These are phyloP conservation scores for Sinapis alba DNA, from an alignment of 441 rosid genomes.

Conservation along the genomic window DNA sequence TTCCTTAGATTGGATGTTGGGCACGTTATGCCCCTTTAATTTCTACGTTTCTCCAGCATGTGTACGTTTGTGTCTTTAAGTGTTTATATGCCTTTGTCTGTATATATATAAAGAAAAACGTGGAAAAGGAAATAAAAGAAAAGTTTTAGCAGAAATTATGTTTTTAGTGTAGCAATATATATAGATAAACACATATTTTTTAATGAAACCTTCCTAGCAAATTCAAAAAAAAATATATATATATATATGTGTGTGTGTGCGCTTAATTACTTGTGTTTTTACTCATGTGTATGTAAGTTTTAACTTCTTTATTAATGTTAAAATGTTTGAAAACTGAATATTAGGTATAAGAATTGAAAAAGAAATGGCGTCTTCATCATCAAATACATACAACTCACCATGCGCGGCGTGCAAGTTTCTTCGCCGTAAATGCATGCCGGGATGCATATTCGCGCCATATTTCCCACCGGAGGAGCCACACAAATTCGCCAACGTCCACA, in stretches of 20 bases:
- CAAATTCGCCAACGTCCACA: slow-evolving; percentile 92
- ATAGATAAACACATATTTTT: slow-evolving; percentile 55
- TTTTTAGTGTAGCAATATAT: slow-evolving; percentile 25
- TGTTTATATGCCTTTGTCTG: neutral
- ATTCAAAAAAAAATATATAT: slow-evolving; percentile 31
- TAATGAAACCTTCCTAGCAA: slow-evolving; percentile 40
- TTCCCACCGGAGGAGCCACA: slow-evolving; percentile 99
- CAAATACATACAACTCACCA: slow-evolving; percentile 95
- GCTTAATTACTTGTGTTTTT: no score
- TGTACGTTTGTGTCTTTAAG: neutral
- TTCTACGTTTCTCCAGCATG: slow-evolving; percentile 8
- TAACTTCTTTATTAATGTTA: slow-evolving; percentile 11
- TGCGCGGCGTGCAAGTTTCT: slow-evolving; percentile 98
- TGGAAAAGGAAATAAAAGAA: slow-evolving; percentile 1
- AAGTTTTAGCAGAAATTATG: neutral
- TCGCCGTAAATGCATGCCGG: slow-evolving; percentile 93
- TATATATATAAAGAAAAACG: slow-evolving; percentile 3
- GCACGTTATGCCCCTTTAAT: slow-evolving; percentile 4
- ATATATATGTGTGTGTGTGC: no score
- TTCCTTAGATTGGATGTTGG: slow-evolving; percentile 7
- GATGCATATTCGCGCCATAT: slow-evolving; percentile 94
- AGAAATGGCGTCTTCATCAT: slow-evolving; percentile 75
- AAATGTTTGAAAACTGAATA: slow-evolving; percentile 3
- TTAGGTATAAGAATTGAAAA: slow-evolving; percentile 15
- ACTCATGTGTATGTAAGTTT: no score